Conservation (phyloP, 2,329 filamentous ascomycete species). For the Cercospora sp. region DNA sequence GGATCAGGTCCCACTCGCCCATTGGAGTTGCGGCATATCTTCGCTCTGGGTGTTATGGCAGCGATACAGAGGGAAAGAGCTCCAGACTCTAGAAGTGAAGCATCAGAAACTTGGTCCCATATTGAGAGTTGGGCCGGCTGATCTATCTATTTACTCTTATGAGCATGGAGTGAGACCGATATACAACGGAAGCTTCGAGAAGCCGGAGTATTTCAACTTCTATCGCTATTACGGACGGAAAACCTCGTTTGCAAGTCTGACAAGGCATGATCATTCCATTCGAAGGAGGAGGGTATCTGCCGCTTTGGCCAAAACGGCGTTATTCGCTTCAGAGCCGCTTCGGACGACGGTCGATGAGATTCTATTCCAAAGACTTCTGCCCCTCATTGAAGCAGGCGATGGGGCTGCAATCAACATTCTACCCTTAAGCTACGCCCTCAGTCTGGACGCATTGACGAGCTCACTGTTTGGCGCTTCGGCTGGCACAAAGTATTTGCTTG, state of each 20-base stretch:
- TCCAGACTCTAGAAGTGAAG: not conserved
- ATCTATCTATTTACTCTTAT: not conserved
- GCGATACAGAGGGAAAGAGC: not conserved
- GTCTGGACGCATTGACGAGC: not conserved
- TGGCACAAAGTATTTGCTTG: not conserved
- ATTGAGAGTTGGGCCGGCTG: not conserved
- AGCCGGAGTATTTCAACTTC: not conserved
- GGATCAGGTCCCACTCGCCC: not conserved
- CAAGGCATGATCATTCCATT: not conserved
- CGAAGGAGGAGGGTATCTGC: not conserved
- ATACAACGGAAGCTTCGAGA: not conserved
- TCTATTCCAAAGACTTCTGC: not conserved
- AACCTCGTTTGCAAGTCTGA: not conserved
- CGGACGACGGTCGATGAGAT: not conserved
- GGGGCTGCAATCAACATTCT: not conserved
- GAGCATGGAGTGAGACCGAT: not conserved
- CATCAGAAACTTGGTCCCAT: not conserved
- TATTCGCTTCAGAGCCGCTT: not conserved
- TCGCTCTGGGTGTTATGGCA: not conserved
- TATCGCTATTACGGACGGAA: not conserved
- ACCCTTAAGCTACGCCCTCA: not conserved
- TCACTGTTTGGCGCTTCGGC: not conserved
- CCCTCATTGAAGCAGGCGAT: not conserved
- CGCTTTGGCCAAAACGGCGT: not conserved
- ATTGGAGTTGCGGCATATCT: not conserved